Base-by-base conservation (phyloP, 169 alveolate species). In the Eimeria mitis region DNA sequence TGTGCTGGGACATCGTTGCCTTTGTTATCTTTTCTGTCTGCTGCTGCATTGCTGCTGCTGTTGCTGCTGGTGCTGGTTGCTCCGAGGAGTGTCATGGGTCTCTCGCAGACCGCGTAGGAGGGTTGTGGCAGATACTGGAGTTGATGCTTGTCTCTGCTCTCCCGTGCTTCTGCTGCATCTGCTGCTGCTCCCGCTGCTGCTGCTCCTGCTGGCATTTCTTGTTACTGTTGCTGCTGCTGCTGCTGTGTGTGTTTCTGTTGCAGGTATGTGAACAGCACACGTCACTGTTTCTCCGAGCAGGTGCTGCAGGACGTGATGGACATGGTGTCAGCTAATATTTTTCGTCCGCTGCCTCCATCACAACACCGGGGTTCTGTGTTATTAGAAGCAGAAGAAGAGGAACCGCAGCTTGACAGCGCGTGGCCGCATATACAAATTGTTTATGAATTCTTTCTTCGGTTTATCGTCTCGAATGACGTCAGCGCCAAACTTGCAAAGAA, bases 371-470 rank as follows among this genome's bases (percentile, higher is more conserved):
- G 76, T 85, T 61, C 61, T 28, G 76, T 95, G 84, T 37, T 65
- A 49, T 89, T 89, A 70, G 98, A 98, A 88, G 96, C 97, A 5
- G 98, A 98, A 71, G 99, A 98, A 37, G 98, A 98, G 65, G 99
- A 98, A 91, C 99, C 98, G 73, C 95, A 95, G 14, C 88, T 98
- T 28, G 99, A 98, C 61, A 94, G 96, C 78, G 91, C 98, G 28
- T 98, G 98, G 98, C 98, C 98, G 3, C 98, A 98, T 59, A 87
- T 98, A 59, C 98, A 97, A 91, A 97, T 97, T 25, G 98, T 94
- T 16, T 98, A 98, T 96, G 99, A 98, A 91, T 97, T 98, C 92
- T 98, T 98, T 91, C 96, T 98, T 47, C 97, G 99, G 71, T 98
- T 98, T 71, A 97, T 98, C 56, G 98, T 98, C 56, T 97, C 98